Conservation (phyloP, 1,139 yeast genomes). For the Zygosaccharomyces sapae region DNA sequence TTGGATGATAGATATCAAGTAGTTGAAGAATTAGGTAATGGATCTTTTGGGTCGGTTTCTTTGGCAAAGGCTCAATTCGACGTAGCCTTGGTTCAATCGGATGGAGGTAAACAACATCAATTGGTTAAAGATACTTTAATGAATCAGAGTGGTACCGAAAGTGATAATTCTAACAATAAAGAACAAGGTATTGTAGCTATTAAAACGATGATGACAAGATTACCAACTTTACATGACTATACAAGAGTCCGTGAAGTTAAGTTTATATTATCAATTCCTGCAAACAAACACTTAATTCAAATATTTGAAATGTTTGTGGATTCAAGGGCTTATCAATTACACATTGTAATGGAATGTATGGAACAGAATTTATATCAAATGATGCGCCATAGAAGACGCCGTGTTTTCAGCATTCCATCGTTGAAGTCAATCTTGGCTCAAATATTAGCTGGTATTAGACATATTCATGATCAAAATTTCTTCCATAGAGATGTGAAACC, state of each 20-base stretch:
- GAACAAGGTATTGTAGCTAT: slow-evolving; percentile 64
- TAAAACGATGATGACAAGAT: slow-evolving; percentile 65
- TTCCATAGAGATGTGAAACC: slow-evolving; percentile 94
- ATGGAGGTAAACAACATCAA: slow-evolving; percentile 9
- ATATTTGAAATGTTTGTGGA: slow-evolving; percentile 78
- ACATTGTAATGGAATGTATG: slow-evolving; percentile 87
- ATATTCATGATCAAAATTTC: slow-evolving; percentile 69
- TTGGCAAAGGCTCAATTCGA: slow-evolving; percentile 49
- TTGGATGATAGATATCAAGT: slow-evolving; percentile 46
- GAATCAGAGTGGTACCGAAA: slow-evolving; percentile 37
- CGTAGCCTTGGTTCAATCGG: slow-evolving; percentile 16
- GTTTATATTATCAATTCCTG: slow-evolving; percentile 65
- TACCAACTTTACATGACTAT: slow-evolving; percentile 52
- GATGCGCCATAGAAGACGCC: slow-evolving; percentile 53
- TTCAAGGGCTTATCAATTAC: slow-evolving; percentile 51
- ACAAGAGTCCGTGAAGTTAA: slow-evolving; percentile 66
- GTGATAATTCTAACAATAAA: slow-evolving; percentile 36
- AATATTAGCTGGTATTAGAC: slow-evolving; percentile 68
- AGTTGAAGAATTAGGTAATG: slow-evolving; percentile 60
- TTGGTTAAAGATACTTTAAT: slow-evolving; percentile 37
- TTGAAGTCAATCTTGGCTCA: slow-evolving; percentile 66
- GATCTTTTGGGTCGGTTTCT: slow-evolving; percentile 73
- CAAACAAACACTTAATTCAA: slow-evolving; percentile 69
- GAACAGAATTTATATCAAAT: slow-evolving; percentile 74
- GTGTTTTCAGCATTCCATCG: slow-evolving; percentile 52